These are phyloP conservation scores for Dothistroma pini DNA, from an alignment of 2,329 filamentous ascomycete genomes.

Conservation along the genomic window DNA sequence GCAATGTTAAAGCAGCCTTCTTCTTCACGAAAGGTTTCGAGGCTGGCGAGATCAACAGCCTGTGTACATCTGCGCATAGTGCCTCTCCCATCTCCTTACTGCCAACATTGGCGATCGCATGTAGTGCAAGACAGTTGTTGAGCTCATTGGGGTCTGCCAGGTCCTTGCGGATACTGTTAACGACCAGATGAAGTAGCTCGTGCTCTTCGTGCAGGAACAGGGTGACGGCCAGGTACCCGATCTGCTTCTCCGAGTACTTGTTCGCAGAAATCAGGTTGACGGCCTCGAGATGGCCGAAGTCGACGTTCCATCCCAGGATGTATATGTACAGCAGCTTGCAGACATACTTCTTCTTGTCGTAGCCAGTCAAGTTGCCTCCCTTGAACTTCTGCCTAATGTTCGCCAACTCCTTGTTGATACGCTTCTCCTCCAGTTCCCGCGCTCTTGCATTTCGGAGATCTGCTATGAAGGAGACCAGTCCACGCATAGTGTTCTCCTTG, in stretches of 20 bases:
- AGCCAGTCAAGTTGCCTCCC: conserved; percentile 78
- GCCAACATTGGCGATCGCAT: conserved; percentile 97
- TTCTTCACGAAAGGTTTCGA: conserved; percentile 99
- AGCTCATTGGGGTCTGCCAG: conserved; percentile 92
- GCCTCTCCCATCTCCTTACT: conserved; percentile 97
- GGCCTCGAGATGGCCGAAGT: conserved; percentile 96
- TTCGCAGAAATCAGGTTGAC: conserved; percentile 95
- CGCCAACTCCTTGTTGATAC: conserved; percentile 98
- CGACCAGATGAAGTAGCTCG: conserved; percentile 90
- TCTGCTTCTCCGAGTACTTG: conserved; percentile 99
- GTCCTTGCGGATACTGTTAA: conserved; percentile 98
- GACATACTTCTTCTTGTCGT: conserved; percentile 99
- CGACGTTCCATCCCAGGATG: conserved; percentile 97
- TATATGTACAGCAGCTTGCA: conserved; percentile 99
- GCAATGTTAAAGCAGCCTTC: conserved; percentile 89
- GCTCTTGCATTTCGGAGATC: conserved; percentile 93
- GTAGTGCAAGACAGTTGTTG: conserved; percentile 92
- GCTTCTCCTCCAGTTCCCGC: conserved; percentile 94
- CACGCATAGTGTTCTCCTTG: conserved; percentile 45
- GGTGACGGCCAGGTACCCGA: conserved; percentile 95
- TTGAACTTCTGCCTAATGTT: conserved; percentile 99
- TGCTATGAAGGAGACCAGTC: conserved; percentile 96
- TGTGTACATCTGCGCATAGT: conserved; percentile 84
- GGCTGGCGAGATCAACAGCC: conserved; percentile 85
- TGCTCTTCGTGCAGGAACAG: conserved; percentile 96